These are phyloP conservation scores for Clohesyomyces aquaticus DNA, from an alignment of 495 filamentous ascomycete species.

Conservation along the genomic window DNA sequence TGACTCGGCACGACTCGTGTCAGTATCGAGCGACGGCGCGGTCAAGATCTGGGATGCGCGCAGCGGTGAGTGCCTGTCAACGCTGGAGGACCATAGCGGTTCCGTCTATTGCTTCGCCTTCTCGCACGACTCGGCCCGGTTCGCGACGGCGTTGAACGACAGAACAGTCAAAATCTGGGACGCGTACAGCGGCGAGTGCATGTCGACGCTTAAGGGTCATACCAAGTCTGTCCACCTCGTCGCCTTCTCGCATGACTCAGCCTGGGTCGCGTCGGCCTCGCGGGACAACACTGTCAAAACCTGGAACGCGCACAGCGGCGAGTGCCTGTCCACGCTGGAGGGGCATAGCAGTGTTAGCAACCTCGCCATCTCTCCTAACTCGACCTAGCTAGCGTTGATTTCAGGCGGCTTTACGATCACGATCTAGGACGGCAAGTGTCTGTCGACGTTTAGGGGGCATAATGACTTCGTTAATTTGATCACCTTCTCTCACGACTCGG, in stretches of 20 bases:
- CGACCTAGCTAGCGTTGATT: conserved; percentile 26
- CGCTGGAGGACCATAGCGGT: neutral
- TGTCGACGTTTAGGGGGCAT: conserved; percentile 44
- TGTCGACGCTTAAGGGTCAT: conserved; percentile 44
- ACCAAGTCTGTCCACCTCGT: conserved; percentile 9
- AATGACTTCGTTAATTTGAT: conserved; percentile 12
- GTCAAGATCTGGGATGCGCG: neutral
- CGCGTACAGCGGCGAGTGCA: too few species aligned
- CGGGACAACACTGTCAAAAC: conserved; percentile 27
- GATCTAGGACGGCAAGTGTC: too few species aligned
- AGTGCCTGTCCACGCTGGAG: neutral
- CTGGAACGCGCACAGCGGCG: conserved; percentile 26
- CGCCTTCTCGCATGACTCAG: conserved; percentile 32
- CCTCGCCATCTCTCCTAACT: neutral
- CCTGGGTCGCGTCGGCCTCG: conserved; percentile 26
- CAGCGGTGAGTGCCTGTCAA: neutral
- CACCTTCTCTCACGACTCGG: conserved; percentile 33
- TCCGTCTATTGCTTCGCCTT: neutral
- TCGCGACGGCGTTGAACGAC: conserved; percentile 15
- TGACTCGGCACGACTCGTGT: too few species aligned
- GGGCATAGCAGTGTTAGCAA: neutral
- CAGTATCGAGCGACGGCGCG: neutral
- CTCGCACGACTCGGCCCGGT: conserved; percentile 19
- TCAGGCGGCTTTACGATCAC: too few species aligned
- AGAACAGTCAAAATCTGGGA: too few species aligned